Base-by-base conservation (phyloP, 1,284 basidiomycete species). In the Spongiforma sp. region DNA sequence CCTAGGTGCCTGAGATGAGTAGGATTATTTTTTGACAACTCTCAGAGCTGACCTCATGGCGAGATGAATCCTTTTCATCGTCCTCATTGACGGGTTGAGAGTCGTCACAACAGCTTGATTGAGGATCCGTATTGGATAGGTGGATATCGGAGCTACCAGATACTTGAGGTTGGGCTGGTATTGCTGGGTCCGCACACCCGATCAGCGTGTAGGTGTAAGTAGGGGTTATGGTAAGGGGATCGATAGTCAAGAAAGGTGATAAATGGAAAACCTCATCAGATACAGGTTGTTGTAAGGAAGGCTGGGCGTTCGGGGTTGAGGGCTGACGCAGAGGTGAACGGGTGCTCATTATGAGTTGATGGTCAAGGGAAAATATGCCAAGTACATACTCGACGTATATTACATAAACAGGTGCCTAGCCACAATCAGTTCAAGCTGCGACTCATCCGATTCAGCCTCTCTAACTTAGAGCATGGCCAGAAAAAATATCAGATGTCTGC, bases 401-500 rank as follows among this genome's bases (percentile, higher is more conserved):
- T n/a, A n/a, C n/a, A n/a, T n/a, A n/a, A n/a, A n/a, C n/a, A n/a
- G n/a, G n/a, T n/a, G n/a, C n/a, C n/a, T n/a, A n/a, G n/a, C n/a
- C n/a, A n/a, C n/a, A n/a, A n/a, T n/a, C n/a, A n/a, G n/a, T n/a
- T n/a, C n/a, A n/a, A n/a, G n/a, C n/a, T n/a, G n/a, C n/a, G n/a
- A n/a, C n/a, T n/a, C n/a, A n/a, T n/a, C n/a, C n/a, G n/a, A n/a
- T n/a, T n/a, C n/a, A n/a, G n/a, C n/a, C n/a, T n/a, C n/a, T n/a
- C n/a, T n/a, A n/a, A n/a, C n/a, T n/a, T n/a, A 10, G 4, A 12
- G 14, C 11, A 50, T 61, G 60, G 39, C 60, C 9, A 55, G 30
- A 36, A 46, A 59, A 57, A 61, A 17, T 14, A 39, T 65, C 43
- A 55, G 63, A 3, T 65, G 60, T 36, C 60, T 53, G 2, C 6